phyloP scores from a whole-genome alignment of 768 basidiomycete genomes.

The Tylopilus balloui region DNA sequence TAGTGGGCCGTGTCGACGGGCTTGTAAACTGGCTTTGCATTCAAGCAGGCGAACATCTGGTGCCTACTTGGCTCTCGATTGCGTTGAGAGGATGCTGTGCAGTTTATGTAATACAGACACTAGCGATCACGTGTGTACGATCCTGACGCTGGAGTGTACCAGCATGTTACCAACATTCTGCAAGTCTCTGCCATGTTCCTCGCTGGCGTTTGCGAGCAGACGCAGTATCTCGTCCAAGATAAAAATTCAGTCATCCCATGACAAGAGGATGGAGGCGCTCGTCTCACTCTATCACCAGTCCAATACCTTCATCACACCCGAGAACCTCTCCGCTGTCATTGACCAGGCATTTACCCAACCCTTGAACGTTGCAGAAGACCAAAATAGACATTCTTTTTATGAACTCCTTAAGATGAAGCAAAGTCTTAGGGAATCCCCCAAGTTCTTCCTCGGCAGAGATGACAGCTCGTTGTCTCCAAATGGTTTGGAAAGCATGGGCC shows the following conservation, averaged over 20 bases:
- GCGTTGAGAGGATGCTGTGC: not conserved
- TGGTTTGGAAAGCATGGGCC: constrained; percentile 26
- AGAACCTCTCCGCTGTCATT: constrained; percentile 61
- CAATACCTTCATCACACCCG: constrained; percentile 63
- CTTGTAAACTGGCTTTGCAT: not conserved
- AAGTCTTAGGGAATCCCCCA: constrained; percentile 10
- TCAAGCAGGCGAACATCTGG: not conserved
- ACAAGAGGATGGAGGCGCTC: constrained; percentile 59
- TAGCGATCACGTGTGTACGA: not conserved
- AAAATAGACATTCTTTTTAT: constrained; percentile 8
- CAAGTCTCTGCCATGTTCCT: constrained; percentile 5
- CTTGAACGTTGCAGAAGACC: constrained; percentile 14
- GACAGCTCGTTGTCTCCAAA: not conserved
- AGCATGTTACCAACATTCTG: constrained; percentile 14
- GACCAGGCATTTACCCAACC: constrained; percentile 54
- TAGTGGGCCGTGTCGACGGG: not conserved
- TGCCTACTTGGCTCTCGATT: not conserved
- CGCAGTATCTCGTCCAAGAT: constrained; percentile 22
- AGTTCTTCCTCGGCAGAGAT: constrained; percentile 30
- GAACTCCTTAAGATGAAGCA: constrained; percentile 18
- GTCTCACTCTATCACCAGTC: constrained; percentile 76
- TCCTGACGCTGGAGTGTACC: not conserved
- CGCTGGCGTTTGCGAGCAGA: constrained; percentile 5
- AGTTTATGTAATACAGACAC: constrained; percentile 15
- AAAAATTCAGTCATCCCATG: constrained; percentile 15